Evolutionary conservation across 202 grass and related monocot species (phyloP).

Genomic region (Hordeum pubiflorum): DNA sequence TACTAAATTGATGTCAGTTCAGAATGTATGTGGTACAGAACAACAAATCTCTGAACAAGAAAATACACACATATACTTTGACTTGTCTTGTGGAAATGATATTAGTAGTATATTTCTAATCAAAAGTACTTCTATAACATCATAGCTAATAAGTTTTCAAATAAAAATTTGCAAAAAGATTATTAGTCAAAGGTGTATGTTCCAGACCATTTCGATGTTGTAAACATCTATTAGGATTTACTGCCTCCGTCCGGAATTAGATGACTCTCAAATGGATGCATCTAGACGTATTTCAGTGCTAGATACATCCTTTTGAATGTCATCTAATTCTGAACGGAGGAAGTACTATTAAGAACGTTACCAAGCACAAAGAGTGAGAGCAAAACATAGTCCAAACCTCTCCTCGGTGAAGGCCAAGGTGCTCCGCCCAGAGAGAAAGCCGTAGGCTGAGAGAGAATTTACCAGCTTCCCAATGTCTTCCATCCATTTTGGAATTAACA

Average conservation of each 20-base stretch:
- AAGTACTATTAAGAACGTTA: background rate
- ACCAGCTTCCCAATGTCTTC: constrained; percentile 90
- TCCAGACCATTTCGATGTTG: background rate
- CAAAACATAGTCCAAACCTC: constrained; percentile 52
- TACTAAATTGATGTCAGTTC: background rate
- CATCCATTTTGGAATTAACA: constrained; percentile 87
- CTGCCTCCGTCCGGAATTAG: no score
- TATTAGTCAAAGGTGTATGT: background rate
- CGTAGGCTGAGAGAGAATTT: constrained; percentile 80
- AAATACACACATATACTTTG: background rate
- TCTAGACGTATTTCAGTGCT: no score
- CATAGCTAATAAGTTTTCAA: background rate
- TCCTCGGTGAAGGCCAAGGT: constrained; percentile 75
- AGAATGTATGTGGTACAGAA: background rate
- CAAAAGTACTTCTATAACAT: background rate
- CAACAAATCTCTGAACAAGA: background rate
- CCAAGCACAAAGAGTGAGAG: background rate
- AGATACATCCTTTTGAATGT: no score
- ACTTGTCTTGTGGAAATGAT: background rate
- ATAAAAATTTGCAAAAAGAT: background rate
- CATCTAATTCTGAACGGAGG: no score
- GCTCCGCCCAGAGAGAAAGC: constrained; percentile 79
- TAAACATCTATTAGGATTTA: background rate
- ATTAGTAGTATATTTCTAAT: background rate
- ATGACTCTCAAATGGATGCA: no score